Evolutionary conservation across 2,329 filamentous ascomycete species (phyloP).

Genomic region (Stagonosporopsis cucurbitacearum): DNA sequence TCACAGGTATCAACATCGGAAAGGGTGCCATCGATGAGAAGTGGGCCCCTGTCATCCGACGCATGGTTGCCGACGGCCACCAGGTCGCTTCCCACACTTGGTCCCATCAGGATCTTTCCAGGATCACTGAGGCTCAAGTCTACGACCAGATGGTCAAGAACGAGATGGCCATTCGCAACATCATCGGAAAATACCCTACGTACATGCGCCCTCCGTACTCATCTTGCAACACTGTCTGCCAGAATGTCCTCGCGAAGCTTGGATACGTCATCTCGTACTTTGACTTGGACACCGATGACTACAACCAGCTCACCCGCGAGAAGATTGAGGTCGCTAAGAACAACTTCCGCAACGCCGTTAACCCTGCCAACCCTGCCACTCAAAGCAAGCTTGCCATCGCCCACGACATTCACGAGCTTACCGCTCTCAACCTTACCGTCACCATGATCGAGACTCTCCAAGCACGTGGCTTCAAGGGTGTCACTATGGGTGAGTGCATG

Average conservation of each 20-base stretch:
- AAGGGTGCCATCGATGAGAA: constrained; percentile 64
- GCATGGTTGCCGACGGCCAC: constrained; percentile 62
- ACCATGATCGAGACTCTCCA: constrained; percentile 53
- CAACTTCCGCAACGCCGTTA: constrained; percentile 53
- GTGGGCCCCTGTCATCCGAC: constrained; percentile 60
- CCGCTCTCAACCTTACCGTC: constrained; percentile 52
- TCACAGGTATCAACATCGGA: constrained; percentile 63
- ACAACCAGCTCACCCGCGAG: constrained; percentile 38
- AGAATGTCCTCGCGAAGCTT: constrained; percentile 50
- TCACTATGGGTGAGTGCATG: constrained; percentile 58
- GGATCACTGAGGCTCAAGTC: constrained; percentile 51
- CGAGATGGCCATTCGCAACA: constrained; percentile 62
- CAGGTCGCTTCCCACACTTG: constrained; percentile 68
- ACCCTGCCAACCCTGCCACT: constrained; percentile 31
- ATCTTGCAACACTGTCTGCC: constrained; percentile 53
- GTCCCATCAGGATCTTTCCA: constrained; percentile 58
- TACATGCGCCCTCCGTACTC: constrained; percentile 60
- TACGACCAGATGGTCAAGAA: constrained; percentile 60
- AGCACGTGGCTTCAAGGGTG: constrained; percentile 50
- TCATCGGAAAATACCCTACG: constrained; percentile 62
- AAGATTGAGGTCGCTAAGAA: constrained; percentile 44
- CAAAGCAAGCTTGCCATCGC: constrained; percentile 61
- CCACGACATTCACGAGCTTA: constrained; percentile 57
- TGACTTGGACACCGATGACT: constrained; percentile 63
- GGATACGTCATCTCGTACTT: constrained; percentile 67